A percentile compares a stretch with the other conserved stretches of the same genome.
Conservation (phyloP, 768 basidiomycete species). For the Leccinum imitatum region DNA sequence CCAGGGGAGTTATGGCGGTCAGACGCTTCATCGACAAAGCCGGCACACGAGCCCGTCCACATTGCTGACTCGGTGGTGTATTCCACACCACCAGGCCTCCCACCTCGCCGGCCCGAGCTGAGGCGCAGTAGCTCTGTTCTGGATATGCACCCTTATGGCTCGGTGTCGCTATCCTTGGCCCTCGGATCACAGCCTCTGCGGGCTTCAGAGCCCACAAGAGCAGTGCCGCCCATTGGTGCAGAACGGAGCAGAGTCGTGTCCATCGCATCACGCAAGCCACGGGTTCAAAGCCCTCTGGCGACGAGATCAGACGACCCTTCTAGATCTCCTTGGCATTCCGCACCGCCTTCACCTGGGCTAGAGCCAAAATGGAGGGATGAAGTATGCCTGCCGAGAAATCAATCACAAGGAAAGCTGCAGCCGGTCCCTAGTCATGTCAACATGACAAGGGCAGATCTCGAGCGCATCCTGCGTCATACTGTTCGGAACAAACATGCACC, state of each 20-base stretch:
- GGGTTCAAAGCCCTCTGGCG: background rate
- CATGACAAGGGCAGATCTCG: slow-evolving; percentile 21
- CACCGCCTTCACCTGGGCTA: slow-evolving; percentile 6
- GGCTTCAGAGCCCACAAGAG: slow-evolving; percentile 22
- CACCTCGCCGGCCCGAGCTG: slow-evolving; percentile 10
- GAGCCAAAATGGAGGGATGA: slow-evolving; percentile 8
- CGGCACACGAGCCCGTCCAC: slow-evolving; percentile 1
- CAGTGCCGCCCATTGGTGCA: slow-evolving; percentile 30
- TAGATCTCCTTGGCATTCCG: slow-evolving; percentile 10
- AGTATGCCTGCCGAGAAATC: background rate
- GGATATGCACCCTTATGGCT: slow-evolving; percentile 6
- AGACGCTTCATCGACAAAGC: slow-evolving; percentile 9
- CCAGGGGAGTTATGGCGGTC: slow-evolving; percentile 22
- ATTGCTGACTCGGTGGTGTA: background rate
- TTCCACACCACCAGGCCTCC: slow-evolving; percentile 24
- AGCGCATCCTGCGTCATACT: slow-evolving; percentile 27
- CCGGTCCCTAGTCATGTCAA: background rate
- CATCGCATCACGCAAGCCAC: slow-evolving; percentile 14
- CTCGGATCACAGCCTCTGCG: slow-evolving; percentile 28
- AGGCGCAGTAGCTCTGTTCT: slow-evolving; percentile 10
- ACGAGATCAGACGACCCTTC: slow-evolving; percentile 1
- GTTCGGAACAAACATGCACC: slow-evolving; percentile 27
- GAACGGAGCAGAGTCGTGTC: slow-evolving; percentile 29
- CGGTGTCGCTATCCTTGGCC: slow-evolving; percentile 25
- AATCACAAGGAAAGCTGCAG: slow-evolving; percentile 1